Evolutionary conservation across 1,139 yeast species (phyloP).

Genomic region (Suhomyces taliae): DNA sequence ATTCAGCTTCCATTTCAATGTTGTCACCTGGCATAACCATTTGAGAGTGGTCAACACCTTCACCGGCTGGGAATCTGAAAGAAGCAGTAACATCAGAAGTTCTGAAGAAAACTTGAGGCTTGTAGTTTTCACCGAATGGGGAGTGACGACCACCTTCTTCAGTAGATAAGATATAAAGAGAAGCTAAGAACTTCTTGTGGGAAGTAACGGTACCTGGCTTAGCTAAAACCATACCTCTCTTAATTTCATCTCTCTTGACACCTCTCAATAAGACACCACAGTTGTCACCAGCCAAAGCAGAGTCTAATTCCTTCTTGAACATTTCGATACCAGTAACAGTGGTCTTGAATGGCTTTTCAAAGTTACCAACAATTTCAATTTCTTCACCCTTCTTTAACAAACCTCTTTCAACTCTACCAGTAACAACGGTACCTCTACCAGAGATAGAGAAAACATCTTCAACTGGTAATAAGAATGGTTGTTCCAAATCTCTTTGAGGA

Average conservation of each 20-base stretch:
- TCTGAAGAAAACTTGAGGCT: conserved; percentile 96
- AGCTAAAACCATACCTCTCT: conserved; percentile 97
- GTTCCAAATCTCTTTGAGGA: conserved; percentile 92
- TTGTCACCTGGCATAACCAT: conserved; percentile 99
- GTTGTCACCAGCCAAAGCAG: conserved; percentile 98
- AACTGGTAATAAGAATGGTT: conserved; percentile 95
- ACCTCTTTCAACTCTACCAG: conserved; percentile 99
- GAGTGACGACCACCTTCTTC: conserved; percentile 99
- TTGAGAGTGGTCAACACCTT: conserved; percentile 74
- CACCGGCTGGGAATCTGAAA: conserved; percentile 88
- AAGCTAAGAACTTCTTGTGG: conserved; percentile 91
- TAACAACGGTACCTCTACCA: conserved; percentile 99
- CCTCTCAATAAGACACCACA: conserved; percentile 98
- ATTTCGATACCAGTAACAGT: conserved; percentile 98
- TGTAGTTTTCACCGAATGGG: conserved; percentile 94
- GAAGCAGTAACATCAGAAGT: conserved; percentile 95
- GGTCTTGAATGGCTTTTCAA: conserved; percentile 84
- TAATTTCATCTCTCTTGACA: conserved; percentile 94
- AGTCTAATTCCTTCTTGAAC: conserved; percentile 98
- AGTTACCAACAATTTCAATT: conserved; percentile 92
- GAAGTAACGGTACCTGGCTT: conserved; percentile 92
- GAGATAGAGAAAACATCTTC: conserved; percentile 98
- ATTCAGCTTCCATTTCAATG: conserved; percentile 91
- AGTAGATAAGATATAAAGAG: conserved; percentile 86
- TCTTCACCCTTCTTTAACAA: conserved; percentile 96